These are phyloP conservation scores for Alternaria metachromatica DNA, from an alignment of 2,329 filamentous ascomycete species.

Conservation along the genomic window DNA sequence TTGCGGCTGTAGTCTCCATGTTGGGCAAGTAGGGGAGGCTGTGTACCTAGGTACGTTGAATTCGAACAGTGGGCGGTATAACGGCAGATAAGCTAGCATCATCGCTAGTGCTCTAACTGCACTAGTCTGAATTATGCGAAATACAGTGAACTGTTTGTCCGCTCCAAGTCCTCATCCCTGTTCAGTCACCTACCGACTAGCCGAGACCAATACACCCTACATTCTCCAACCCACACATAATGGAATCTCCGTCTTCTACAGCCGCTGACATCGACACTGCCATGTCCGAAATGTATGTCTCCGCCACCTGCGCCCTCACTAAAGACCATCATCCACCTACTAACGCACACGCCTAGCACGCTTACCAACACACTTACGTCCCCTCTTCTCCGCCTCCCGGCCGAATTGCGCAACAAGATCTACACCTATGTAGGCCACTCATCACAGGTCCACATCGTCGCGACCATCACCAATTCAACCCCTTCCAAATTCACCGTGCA, in stretches of 20 bases:
- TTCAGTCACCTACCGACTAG: neutral
- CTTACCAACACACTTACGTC: neutral
- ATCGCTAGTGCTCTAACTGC: neutral
- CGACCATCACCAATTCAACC: no score
- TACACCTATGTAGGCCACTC: neutral
- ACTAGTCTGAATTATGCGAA: neutral
- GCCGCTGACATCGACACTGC: neutral
- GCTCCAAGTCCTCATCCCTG: accelerated
- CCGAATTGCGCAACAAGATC: neutral
- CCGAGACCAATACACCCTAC: neutral
- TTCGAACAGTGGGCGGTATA: neutral
- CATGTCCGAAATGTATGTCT: neutral
- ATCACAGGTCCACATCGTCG: neutral
- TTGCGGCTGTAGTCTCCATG: neutral
- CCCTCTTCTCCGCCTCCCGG: neutral
- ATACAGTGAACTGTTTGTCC: neutral
- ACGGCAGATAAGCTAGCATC: neutral
- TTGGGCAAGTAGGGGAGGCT: neutral
- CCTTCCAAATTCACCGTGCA: neutral
- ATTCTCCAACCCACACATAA: neutral
- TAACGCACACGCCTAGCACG: neutral
- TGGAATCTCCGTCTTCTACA: neutral
- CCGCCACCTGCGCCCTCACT: neutral
- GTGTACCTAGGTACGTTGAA: neutral
- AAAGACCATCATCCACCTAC: neutral